Evolutionary conservation across 805 yeast species (phyloP).

Genomic region (Starmera caribaea): DNA sequence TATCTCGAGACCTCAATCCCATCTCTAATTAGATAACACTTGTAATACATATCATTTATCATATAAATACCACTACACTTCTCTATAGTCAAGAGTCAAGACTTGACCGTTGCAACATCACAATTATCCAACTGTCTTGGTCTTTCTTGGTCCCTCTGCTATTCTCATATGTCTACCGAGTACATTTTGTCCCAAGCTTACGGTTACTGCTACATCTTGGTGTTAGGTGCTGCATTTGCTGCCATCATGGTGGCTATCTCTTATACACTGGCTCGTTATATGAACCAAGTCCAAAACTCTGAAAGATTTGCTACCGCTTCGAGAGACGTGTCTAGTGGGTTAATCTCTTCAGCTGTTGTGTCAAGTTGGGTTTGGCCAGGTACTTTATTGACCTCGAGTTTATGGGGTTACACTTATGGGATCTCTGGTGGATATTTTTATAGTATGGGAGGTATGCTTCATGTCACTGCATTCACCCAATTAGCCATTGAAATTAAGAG

Average conservation of each 20-base stretch:
- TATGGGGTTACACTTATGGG: conserved; percentile 33
- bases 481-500: conserved; percentile 31
- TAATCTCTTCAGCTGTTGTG: conserved; percentile 34
- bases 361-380: conserved; percentile 41
- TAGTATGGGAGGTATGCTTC: conserved; percentile 21
- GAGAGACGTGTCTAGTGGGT: conserved; percentile 30
- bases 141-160: too few species aligned
- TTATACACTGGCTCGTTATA: conserved; percentile 19
- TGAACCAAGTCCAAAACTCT: conserved; percentile 32
- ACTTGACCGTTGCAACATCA: too few species aligned
- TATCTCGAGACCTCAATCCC: too few species aligned
- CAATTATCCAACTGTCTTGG: too few species aligned
- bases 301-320: conserved; percentile 31
- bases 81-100: too few species aligned
- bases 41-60: too few species aligned
- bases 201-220: conserved; percentile 21
- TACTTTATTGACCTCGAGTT: conserved; percentile 27
- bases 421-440: conserved; percentile 31
- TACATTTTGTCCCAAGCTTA: neutral
- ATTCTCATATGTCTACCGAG: too few species aligned
- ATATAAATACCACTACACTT: too few species aligned
- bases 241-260: conserved; percentile 27
- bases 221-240: conserved; percentile 35
- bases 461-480: conserved; percentile 26
- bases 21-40: too few species aligned